phyloP scores from a whole-genome alignment of 768 basidiomycete species.

The Glaciozyma antarctica region DNA sequence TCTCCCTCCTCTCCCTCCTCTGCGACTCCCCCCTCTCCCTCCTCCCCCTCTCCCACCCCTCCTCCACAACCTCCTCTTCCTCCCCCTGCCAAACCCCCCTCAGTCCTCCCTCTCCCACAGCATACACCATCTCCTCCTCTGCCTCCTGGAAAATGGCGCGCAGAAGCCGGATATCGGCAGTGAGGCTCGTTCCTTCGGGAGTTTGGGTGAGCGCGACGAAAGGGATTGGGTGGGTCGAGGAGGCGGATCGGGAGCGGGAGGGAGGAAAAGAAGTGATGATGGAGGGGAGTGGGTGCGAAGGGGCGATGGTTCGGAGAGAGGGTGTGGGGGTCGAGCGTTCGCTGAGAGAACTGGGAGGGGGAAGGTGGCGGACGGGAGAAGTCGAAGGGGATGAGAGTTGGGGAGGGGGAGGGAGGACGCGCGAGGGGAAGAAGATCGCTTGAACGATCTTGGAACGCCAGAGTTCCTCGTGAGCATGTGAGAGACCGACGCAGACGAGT shows the following conservation, averaged over 20 bases:
- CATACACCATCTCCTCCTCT: constrained; percentile 3
- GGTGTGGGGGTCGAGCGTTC: not conserved
- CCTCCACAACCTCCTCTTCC: not conserved
- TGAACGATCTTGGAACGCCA: constrained; percentile 72
- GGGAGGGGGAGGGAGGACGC: constrained; percentile 36
- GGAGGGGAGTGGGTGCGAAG: not conserved
- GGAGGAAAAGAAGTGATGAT: not conserved
- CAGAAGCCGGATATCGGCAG: constrained; percentile 59
- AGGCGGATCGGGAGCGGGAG: constrained; percentile 19
- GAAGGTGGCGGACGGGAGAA: not conserved
- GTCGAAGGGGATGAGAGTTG: not conserved
- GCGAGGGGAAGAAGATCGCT: constrained; percentile 64
- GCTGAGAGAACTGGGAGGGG: not conserved
- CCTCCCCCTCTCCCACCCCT: constrained; percentile 2
- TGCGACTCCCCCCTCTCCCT: not conserved
- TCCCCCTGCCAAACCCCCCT: constrained; percentile 2
- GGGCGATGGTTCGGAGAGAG: not conserved
- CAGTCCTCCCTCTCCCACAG: constrained; percentile 1
- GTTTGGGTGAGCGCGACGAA: constrained; percentile 76
- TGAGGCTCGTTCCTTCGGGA: constrained; percentile 63
- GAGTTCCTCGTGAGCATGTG: constrained; percentile 49
- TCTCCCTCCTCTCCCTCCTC: not conserved
- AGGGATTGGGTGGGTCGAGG: constrained; percentile 40
- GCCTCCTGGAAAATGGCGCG: constrained; percentile 50
- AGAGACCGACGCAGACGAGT: constrained; percentile 65